These are phyloP conservation scores for Corynascus novoguineensis DNA, from an alignment of 495 filamentous ascomycete species.

Conservation along the genomic window DNA sequence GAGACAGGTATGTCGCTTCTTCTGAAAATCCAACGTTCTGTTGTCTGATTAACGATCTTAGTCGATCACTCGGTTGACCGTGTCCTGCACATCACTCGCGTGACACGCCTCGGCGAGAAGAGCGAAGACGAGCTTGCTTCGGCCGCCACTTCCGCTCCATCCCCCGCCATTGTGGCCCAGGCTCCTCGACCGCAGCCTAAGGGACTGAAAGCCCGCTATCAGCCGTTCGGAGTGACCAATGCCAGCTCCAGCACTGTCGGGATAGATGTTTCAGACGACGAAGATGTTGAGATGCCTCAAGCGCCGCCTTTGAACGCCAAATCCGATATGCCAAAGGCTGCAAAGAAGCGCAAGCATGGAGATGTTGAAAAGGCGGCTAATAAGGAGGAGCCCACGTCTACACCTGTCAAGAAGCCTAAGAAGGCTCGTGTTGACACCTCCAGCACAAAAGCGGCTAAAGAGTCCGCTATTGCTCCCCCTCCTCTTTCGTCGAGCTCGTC, in stretches of 20 bases:
- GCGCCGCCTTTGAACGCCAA: constrained; percentile 13
- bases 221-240: constrained; percentile 38
- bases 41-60: constrained; percentile 16
- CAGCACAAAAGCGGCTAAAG: constrained; percentile 13
- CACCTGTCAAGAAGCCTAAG: constrained; percentile 27
- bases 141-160: constrained; percentile 20
- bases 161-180: constrained; percentile 23
- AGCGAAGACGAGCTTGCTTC: constrained; percentile 19
- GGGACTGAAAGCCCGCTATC: constrained; percentile 40
- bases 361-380: constrained; percentile 34
- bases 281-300: constrained; percentile 31
- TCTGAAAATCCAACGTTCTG: no score
- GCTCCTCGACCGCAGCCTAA: constrained; percentile 41
- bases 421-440: constrained; percentile 24
- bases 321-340: constrained; percentile 19
- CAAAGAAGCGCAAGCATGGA: constrained; percentile 45
- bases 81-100: constrained; percentile 39
- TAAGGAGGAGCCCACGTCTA: constrained; percentile 12
- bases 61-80: constrained; percentile 37
- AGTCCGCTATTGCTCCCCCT: constrained; percentile 30
- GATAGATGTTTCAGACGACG: constrained; percentile 24
- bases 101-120: constrained; percentile 36
- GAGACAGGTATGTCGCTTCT: constrained; percentile 31
- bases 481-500: constrained; percentile 8
- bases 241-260: constrained; percentile 14